phyloP scores from a whole-genome alignment of 2,329 filamentous ascomycete genomes.

The Diaporthe eres region DNA sequence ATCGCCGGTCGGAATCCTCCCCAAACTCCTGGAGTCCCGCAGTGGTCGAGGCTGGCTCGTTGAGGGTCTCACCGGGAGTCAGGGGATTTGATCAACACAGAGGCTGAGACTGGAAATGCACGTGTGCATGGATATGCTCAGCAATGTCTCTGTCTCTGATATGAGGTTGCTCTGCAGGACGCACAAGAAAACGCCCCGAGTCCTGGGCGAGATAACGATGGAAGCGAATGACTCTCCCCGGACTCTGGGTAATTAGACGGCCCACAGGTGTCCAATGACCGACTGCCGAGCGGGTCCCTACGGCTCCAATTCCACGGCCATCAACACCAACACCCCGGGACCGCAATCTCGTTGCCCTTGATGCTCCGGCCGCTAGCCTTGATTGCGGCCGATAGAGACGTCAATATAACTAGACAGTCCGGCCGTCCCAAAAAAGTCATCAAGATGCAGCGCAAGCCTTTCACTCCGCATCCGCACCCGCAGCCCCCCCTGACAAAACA shows the following conservation, averaged over 20 bases:
- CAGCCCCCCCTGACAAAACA: neutral
- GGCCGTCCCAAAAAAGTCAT: neutral
- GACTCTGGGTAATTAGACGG: conserved; percentile 16
- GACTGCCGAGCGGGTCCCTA: conserved; percentile 25
- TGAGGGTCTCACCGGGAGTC: neutral
- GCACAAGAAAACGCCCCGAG: neutral
- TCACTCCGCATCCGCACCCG: conserved; percentile 6
- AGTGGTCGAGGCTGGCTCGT: too few relatives aligned
- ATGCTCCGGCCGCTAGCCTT: conserved; percentile 5
- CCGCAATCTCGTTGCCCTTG: conserved; percentile 29
- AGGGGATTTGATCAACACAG: neutral
- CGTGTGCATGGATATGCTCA: neutral
- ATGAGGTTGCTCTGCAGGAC: neutral
- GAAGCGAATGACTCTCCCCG: conserved; percentile 26
- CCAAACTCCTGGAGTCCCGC: too few relatives aligned
- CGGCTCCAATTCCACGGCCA: conserved; percentile 19
- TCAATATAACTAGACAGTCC: neutral
- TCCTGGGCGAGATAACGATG: neutral
- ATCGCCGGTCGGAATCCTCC: neutral
- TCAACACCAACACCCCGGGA: conserved; percentile 28
- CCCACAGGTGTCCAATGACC: conserved; percentile 21
- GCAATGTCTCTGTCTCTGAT: neutral
- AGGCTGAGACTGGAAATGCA: too few relatives aligned
- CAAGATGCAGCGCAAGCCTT: neutral
- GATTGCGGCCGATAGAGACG: conserved; percentile 12